Conservation (phyloP, 2,329 filamentous ascomycete species). For the Hypoxylon sp. region DNA sequence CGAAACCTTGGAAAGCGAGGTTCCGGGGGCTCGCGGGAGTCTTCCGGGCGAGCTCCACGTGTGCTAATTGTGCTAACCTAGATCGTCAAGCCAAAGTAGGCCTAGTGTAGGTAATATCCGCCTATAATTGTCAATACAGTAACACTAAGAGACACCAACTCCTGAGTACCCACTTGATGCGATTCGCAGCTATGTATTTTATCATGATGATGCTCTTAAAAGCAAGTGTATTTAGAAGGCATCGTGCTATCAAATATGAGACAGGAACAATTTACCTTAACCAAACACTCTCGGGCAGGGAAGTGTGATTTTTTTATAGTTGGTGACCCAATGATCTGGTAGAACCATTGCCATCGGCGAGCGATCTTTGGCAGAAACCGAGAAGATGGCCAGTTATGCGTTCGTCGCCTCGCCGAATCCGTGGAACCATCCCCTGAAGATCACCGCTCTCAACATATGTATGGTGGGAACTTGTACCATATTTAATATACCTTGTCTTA, state of each 20-base stretch:
- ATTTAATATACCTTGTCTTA: conserved; percentile 26
- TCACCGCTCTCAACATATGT: conserved; percentile 23
- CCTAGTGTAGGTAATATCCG: conserved; percentile 44
- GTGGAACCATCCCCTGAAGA: conserved; percentile 44
- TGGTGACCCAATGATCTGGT: conserved; percentile 43
- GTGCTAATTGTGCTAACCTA: conserved; percentile 46
- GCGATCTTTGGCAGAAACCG: conserved; percentile 34
- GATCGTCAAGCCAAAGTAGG: conserved; percentile 39
- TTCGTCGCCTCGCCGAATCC: conserved; percentile 29
- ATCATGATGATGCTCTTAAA: conserved; percentile 33
- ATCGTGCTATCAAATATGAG: conserved; percentile 17
- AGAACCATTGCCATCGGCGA: conserved; percentile 28
- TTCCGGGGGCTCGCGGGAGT: conserved; percentile 48
- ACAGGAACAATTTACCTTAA: conserved; percentile 20
- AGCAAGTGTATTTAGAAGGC: conserved; percentile 27
- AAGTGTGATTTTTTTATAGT: conserved; percentile 21
- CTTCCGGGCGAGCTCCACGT: conserved; percentile 49
- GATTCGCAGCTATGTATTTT: conserved; percentile 29
- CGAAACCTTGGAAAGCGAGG: conserved; percentile 43
- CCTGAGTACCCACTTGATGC: conserved; percentile 34
- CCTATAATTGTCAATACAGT: conserved; percentile 29
- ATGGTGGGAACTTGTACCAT: conserved; percentile 15
- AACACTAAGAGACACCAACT: conserved; percentile 11
- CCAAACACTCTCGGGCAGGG: conserved; percentile 17
- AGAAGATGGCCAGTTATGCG: conserved; percentile 23